A percentile compares a stretch with the other conserved stretches of the same genome.
phyloP scores from a whole-genome alignment of 176 grass and related monocot genomes.

The Urochloa ruziziensis region DNA sequence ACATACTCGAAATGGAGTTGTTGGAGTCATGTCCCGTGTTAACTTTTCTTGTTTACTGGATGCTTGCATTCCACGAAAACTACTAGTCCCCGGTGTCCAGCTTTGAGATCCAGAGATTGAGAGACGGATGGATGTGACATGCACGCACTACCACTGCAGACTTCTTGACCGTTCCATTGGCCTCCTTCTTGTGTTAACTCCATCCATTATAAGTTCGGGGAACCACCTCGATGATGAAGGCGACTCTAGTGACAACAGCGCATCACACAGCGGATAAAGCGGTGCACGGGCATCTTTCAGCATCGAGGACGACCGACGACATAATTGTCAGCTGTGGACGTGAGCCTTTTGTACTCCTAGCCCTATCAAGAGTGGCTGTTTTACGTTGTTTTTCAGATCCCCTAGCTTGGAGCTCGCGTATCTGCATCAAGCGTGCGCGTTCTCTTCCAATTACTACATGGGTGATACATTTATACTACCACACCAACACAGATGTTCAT shows the following conservation, averaged over 20 bases:
- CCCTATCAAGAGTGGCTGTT: not conserved
- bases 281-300: slow-evolving; percentile 1
- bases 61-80: slow-evolving; percentile 40
- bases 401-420: no score
- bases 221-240: slow-evolving; percentile 39
- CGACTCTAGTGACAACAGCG: slow-evolving; percentile 20
- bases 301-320: not conserved
- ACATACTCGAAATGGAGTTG: slow-evolving; percentile 39
- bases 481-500: no score
- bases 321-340: slow-evolving; percentile 6
- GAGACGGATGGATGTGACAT: slow-evolving; percentile 20
- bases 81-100: not conserved
- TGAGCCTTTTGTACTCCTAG: not conserved
- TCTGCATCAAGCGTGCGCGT: no score
- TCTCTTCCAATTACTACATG: no score
- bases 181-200: not conserved
- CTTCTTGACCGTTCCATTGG: slow-evolving; percentile 4
- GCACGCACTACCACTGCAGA: not conserved
- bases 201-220: slow-evolving; percentile 4
- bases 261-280: slow-evolving; percentile 15
- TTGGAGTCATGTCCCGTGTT: slow-evolving; percentile 15
- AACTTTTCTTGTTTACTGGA: slow-evolving; percentile 4
- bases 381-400: no score
- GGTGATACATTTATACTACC: no score
- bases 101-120: slow-evolving; percentile 11